Base-by-base conservation (phyloP, 306 rosid genomes). In the Quercus robur region DNA sequence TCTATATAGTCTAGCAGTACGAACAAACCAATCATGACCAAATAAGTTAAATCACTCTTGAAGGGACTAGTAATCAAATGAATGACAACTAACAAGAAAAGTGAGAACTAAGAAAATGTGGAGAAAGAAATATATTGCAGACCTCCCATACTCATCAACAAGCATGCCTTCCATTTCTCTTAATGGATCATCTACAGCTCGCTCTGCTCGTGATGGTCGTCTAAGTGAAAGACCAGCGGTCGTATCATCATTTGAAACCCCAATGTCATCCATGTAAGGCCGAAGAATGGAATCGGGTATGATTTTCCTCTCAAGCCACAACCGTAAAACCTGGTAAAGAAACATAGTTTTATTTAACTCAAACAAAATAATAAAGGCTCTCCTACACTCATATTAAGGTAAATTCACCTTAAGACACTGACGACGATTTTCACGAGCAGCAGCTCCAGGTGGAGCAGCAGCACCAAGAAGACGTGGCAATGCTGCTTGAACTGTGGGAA, bases 161-260 rank as follows among this genome's bases (percentile, higher is more conserved):
- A 93, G 89, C 99, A 96, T 96, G 88, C 98, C 99, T 81, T 96
- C 99, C 99, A 96, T 96, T 91, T 96, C 99, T 82, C 99, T 93
- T 51, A 96, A 89, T 71, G 99, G 99, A 82, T 96, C 99, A 84
- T 96, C 99, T 75, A 96, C 87, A 26, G 98, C 86, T 69, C 99
- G 96, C 89, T 96, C 99, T 51, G 98, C 89, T 72, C 99, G 89
- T 82, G 99, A 90, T 74, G 99, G 99, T 23, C 99, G 98, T 85
- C 99, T 91, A 18, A 87, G 87, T 71, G 91, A 75, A 79, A 86
- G 74, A 85, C 98, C 89, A 80, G 87, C 75, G 8, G 87, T 75
- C 30, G 91, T 73, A 56, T 93, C 99, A 81, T 96, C 98, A 85
- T 91, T 93, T 56, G 98, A 86, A 38, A 83, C 92, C 78, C 97